phyloP scores from a whole-genome alignment of 257 asterid genomes.

The Scutellaria minor region DNA sequence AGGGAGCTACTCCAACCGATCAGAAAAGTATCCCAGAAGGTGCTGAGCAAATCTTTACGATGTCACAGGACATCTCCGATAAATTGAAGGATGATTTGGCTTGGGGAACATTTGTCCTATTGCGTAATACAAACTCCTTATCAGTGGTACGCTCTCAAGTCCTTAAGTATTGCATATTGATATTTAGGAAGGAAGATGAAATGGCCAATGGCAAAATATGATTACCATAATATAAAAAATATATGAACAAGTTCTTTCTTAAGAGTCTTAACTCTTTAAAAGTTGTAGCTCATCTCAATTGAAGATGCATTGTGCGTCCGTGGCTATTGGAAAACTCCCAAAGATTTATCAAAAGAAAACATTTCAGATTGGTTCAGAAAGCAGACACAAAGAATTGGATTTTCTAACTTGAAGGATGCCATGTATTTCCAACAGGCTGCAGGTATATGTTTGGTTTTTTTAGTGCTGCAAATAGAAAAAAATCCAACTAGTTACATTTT shows the following conservation, averaged over 20 bases:
- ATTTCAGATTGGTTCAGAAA: slow-evolving; percentile 59
- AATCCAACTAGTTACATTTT: background rate
- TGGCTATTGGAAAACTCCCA: slow-evolving; percentile 85
- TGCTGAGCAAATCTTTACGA: slow-evolving; percentile 71
- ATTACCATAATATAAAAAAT: background rate
- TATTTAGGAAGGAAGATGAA: slow-evolving; percentile 5
- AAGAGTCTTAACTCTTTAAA: slow-evolving; percentile 33
- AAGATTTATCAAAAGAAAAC: slow-evolving; percentile 56
- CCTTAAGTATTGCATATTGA: slow-evolving; percentile 25
- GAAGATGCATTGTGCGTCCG: slow-evolving; percentile 77
- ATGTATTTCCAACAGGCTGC: slow-evolving; percentile 64
- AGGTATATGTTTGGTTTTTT: slow-evolving; percentile 46
- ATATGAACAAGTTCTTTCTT: background rate
- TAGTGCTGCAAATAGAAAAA: slow-evolving; percentile 1
- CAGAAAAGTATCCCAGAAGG: slow-evolving; percentile 68
- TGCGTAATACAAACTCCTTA: slow-evolving; percentile 87
- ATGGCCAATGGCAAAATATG: background rate
- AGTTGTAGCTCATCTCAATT: slow-evolving; percentile 66
- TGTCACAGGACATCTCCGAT: slow-evolving; percentile 59
- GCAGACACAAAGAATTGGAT: slow-evolving; percentile 58
- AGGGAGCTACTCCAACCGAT: slow-evolving; percentile 71
- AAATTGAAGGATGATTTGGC: slow-evolving; percentile 83
- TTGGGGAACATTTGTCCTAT: slow-evolving; percentile 83
- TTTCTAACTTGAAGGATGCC: slow-evolving; percentile 59
- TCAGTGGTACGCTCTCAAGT: slow-evolving; percentile 71